A percentile compares a stretch with the other conserved stretches of the same genome.
These are phyloP conservation scores for Cyberlindnera meyerae DNA, from an alignment of 805 yeast genomes.

Conservation along the genomic window DNA sequence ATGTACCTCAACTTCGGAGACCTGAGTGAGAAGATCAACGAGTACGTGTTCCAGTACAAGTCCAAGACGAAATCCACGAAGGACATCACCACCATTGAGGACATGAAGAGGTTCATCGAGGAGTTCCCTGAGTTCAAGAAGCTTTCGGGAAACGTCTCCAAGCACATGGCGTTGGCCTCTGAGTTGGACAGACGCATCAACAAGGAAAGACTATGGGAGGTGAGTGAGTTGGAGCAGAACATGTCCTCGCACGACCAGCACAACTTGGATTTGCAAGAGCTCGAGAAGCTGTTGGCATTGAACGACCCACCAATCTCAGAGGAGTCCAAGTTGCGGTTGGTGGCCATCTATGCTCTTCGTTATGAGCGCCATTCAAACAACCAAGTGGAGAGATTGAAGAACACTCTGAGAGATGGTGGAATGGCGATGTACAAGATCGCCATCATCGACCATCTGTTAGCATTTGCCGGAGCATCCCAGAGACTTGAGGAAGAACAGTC, in stretches of 20 bases:
- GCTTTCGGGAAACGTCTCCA: constrained; percentile 80
- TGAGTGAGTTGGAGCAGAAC: constrained; percentile 87
- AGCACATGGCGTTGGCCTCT: constrained; percentile 85
- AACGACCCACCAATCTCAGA: constrained; percentile 38
- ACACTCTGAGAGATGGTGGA: constrained; percentile 33
- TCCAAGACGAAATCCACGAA: constrained; percentile 69
- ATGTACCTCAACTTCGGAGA: constrained; percentile 94
- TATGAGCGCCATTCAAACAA: constrained; percentile 51
- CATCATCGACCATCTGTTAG: constrained; percentile 37
- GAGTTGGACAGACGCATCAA: constrained; percentile 78
- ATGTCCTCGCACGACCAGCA: constrained; percentile 64
- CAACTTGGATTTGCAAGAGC: constrained; percentile 46
- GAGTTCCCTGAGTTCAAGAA: constrained; percentile 92
- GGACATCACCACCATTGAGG: constrained; percentile 73
- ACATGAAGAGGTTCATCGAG: constrained; percentile 86
- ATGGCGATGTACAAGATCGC: constrained; percentile 23
- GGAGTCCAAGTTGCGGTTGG: constrained; percentile 61
- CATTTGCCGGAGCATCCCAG: constrained; percentile 38
- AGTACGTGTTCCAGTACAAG: constrained; percentile 79
- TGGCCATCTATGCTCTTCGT: constrained; percentile 68
- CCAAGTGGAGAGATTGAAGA: constrained; percentile 36
- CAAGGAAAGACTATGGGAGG: constrained; percentile 63
- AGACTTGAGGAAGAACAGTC: constrained; percentile 35
- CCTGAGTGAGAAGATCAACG: constrained; percentile 80
- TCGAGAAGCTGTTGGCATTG: constrained; percentile 53